phyloP scores from a whole-genome alignment of 1,284 basidiomycete species.

The Megacollybia platyphylla region DNA sequence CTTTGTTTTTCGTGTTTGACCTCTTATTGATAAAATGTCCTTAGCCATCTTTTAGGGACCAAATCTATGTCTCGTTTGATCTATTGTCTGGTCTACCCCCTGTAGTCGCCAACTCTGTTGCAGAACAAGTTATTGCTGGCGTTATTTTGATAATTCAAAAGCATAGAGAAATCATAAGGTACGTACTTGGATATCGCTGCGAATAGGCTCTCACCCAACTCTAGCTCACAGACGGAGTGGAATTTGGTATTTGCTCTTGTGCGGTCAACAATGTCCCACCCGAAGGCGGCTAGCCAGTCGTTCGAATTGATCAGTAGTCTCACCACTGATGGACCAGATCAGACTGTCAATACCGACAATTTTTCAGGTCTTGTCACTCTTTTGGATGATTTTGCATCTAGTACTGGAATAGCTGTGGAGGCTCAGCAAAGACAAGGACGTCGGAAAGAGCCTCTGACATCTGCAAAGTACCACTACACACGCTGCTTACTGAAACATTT shows the following conservation, averaged over 20 bases:
- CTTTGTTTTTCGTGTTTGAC: slow-evolving; percentile 3
- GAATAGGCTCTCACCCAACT: slow-evolving; percentile 1
- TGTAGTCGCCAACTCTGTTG: slow-evolving; percentile 69
- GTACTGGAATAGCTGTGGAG: slow-evolving; percentile 52
- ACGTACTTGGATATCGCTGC: slow-evolving; percentile 7
- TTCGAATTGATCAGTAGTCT: slow-evolving; percentile 67
- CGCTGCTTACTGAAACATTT: neutral
- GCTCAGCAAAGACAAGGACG: slow-evolving; percentile 39
- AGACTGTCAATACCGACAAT: slow-evolving; percentile 66
- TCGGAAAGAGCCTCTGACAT: slow-evolving; percentile 35
- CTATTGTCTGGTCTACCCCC: slow-evolving; percentile 74
- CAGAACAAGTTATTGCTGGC: slow-evolving; percentile 85
- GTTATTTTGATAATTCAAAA: slow-evolving; percentile 70
- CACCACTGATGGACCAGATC: slow-evolving; percentile 41
- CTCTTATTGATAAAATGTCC: slow-evolving; percentile 8
- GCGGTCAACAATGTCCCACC: slow-evolving; percentile 73
- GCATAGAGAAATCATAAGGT: slow-evolving; percentile 63
- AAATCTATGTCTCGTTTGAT: slow-evolving; percentile 90
- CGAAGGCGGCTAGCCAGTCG: slow-evolving; percentile 79
- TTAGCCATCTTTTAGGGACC: slow-evolving; percentile 72
- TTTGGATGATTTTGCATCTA: slow-evolving; percentile 79
- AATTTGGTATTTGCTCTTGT: slow-evolving; percentile 86
- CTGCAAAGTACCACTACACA: slow-evolving; percentile 33
- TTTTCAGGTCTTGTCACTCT: slow-evolving; percentile 71
- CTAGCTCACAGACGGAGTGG: slow-evolving; percentile 90